These are phyloP conservation scores for Pisolithus sp. DNA, from an alignment of 768 basidiomycete species.

Conservation along the genomic window DNA sequence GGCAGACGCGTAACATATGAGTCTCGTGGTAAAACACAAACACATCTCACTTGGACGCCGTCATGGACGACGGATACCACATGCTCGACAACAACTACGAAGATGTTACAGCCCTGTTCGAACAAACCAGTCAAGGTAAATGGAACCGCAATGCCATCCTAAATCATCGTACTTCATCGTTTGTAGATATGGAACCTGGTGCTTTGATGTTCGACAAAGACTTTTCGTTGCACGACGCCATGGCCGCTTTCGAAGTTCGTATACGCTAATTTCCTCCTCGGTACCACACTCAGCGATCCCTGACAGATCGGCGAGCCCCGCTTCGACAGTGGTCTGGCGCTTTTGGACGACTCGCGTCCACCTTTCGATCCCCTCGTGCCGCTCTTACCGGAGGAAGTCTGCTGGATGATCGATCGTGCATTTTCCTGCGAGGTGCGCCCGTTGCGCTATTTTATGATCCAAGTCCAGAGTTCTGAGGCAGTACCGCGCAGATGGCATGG, in stretches of 20 bases:
- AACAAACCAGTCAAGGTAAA: constrained; percentile 55
- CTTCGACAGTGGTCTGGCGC: constrained; percentile 73
- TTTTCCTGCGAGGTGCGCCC: constrained; percentile 69
- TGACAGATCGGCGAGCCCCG: constrained; percentile 82
- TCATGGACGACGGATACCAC: constrained; percentile 15
- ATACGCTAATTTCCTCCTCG: constrained; percentile 3
- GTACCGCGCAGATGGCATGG: constrained; percentile 68
- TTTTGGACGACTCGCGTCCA: constrained; percentile 34
- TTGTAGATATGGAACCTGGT: constrained; percentile 55
- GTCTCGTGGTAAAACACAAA: too few species aligned
- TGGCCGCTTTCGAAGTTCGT: constrained; percentile 85
- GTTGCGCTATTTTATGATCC: constrained; percentile 4
- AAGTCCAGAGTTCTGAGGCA: constrained; percentile 11
- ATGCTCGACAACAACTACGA: constrained; percentile 56
- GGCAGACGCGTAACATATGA: too few species aligned
- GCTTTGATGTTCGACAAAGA: constrained; percentile 60
- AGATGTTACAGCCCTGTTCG: constrained; percentile 59
- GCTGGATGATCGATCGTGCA: constrained; percentile 80
- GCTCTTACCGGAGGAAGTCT: constrained; percentile 73
- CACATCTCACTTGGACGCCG: constrained; percentile 2
- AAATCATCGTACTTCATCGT: background rate
- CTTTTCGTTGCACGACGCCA: constrained; percentile 80
- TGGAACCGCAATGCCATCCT: background rate
- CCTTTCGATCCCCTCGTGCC: constrained; percentile 59
- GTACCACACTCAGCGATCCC: constrained; percentile 9